Evolutionary conservation across 208 protist genomes (phyloP).

Genomic region (Plasmodiophora brassicae): DNA sequence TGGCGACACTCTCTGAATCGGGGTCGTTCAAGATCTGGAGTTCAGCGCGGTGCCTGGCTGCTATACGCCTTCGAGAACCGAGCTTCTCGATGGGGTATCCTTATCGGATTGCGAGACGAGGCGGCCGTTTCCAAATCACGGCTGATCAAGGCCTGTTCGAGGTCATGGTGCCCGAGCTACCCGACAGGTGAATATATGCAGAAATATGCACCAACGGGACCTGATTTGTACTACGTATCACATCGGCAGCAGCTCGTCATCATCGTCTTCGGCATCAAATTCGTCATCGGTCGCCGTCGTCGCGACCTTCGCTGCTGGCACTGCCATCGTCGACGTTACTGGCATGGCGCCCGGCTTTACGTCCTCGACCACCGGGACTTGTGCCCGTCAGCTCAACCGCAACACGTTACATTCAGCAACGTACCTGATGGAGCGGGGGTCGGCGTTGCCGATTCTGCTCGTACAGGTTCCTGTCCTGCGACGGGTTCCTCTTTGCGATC

Average conservation of each 20-base stretch:
- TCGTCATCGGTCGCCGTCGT: neutral
- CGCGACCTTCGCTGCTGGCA: neutral
- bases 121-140: too few relatives aligned
- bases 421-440: neutral
- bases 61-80: too few relatives aligned
- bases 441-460: neutral
- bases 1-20: too few relatives aligned
- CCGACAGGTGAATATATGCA: too few relatives aligned
- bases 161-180: too few relatives aligned
- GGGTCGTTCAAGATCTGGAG: too few relatives aligned
- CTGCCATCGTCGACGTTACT: neutral
- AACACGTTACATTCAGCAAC: neutral
- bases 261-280: neutral
- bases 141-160: too few relatives aligned
- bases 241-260: conserved; percentile 24
- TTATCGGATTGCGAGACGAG: too few relatives aligned
- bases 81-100: too few relatives aligned
- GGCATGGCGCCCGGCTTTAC: neutral
- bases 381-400: neutral
- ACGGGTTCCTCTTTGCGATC: neutral
- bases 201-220: too few relatives aligned
- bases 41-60: too few relatives aligned
- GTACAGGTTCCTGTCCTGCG: neutral
- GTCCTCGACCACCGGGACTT: neutral
- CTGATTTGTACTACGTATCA: neutral